phyloP scores from a whole-genome alignment of 164 flowering plant species.

The Stephania cephalantha region DNA sequence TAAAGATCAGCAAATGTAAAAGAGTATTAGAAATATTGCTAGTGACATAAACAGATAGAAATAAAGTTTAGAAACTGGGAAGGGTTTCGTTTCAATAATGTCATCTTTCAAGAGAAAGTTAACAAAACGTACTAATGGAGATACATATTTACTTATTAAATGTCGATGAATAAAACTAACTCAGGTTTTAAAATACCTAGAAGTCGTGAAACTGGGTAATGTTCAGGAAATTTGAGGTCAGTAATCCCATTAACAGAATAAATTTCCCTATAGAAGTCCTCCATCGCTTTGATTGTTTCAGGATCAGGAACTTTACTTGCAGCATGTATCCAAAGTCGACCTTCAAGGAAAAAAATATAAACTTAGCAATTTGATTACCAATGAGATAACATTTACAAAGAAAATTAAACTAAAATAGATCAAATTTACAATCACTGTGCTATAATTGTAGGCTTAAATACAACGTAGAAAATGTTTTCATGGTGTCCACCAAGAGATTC shows the following conservation, averaged over 20 bases:
- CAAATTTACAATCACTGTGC: not conserved
- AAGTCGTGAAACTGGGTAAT: constrained; percentile 85
- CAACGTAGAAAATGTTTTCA: not conserved
- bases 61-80: not conserved
- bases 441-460: not conserved
- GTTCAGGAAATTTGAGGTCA: constrained; percentile 79
- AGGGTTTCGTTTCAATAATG: not conserved
- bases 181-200: constrained; percentile 38
- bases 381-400: not conserved
- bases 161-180: not conserved
- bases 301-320: constrained; percentile 85
- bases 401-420: not conserved
- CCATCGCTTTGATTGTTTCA: constrained; percentile 88
- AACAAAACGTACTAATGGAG: not conserved
- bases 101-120: not conserved
- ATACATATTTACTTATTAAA: not conserved
- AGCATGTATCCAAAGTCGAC: constrained; percentile 98
- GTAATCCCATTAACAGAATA: constrained; percentile 82
- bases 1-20: not conserved
- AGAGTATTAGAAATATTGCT: not conserved
- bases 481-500: not conserved
- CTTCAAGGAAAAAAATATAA: constrained; percentile 33
- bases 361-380: not conserved
- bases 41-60: not conserved
- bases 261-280: constrained; percentile 78